phyloP scores from a whole-genome alignment of 306 rosid species.

The Rubus idaeus region DNA sequence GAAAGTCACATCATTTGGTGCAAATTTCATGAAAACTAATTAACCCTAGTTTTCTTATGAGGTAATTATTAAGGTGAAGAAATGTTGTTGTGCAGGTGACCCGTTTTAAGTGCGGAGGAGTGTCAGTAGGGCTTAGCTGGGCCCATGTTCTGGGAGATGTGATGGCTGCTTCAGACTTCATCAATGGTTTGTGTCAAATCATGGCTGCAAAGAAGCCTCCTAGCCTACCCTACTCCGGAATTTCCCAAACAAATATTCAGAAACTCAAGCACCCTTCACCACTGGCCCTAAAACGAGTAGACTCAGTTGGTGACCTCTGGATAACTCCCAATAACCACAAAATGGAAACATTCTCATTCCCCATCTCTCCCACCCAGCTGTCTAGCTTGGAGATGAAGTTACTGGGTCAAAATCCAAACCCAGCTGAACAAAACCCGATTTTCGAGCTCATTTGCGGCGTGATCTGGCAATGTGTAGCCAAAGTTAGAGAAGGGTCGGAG shows the following conservation, averaged over 20 bases:
- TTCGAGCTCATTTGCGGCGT: conserved; percentile 71
- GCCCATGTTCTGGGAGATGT: conserved; percentile 75
- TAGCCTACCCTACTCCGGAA: conserved; percentile 24
- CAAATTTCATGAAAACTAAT: background rate
- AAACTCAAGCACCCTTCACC: conserved; percentile 12
- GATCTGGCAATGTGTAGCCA: conserved; percentile 65
- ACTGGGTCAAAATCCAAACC: background rate
- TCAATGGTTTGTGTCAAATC: conserved; percentile 38
- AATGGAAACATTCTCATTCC: conserved; percentile 70
- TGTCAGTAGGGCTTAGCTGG: conserved; percentile 82
- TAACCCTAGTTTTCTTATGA: background rate
- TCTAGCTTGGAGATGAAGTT: background rate
- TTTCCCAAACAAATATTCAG: background rate
- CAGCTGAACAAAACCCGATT: conserved; percentile 36
- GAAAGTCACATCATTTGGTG: background rate
- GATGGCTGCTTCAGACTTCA: conserved; percentile 48
- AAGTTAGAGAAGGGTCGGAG: conserved; percentile 36
- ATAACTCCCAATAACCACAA: conserved; percentile 46
- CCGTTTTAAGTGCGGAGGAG: conserved; percentile 64
- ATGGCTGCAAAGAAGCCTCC: conserved; percentile 17
- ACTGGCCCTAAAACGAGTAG: conserved; percentile 39
- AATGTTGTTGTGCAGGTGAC: conserved; percentile 46
- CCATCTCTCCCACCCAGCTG: conserved; percentile 45
- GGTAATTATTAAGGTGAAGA: background rate
- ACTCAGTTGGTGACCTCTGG: conserved; percentile 88